Conservation (phyloP, 345 rosid genomes). For the Limnanthes douglasii region DNA sequence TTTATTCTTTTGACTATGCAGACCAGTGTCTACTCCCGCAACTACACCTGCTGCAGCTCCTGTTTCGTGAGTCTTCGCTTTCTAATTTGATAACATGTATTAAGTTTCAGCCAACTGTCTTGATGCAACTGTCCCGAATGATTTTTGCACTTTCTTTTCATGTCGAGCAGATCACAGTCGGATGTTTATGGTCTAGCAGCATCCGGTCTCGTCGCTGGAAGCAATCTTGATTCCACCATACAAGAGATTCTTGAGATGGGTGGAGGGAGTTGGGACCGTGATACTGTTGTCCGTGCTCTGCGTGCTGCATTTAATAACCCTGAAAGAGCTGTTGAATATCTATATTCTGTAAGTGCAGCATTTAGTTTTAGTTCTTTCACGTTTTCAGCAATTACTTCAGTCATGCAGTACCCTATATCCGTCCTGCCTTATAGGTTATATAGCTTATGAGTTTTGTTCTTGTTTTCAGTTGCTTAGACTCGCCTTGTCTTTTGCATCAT, state of each 20-base stretch:
- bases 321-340: constrained; percentile 94
- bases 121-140: neutral
- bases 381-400: neutral
- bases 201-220: constrained; percentile 80
- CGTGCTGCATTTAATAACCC: constrained; percentile 94
- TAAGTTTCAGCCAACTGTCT: constrained; percentile 7
- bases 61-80: constrained; percentile 13
- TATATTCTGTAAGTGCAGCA: constrained; percentile 62
- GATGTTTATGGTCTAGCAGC: constrained; percentile 75
- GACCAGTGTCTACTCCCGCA: constrained; percentile 14
- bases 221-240: constrained; percentile 55
- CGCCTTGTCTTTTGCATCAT: too few species aligned
- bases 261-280: constrained; percentile 90
- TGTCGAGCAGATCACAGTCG: constrained; percentile 31
- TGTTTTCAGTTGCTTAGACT: too few species aligned
- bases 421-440: too few species aligned
- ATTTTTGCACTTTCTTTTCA: neutral
- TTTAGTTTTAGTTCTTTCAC: neutral
- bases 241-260: constrained; percentile 97
- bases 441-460: too few species aligned
- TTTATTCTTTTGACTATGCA: constrained; percentile 4
- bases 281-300: constrained; percentile 73
- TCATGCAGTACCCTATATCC: too few species aligned
- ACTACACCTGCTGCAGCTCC: constrained; percentile 25
- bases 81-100: constrained; percentile 12